Conservation (phyloP, 768 basidiomycete genomes). For the Lentinula boryana region DNA sequence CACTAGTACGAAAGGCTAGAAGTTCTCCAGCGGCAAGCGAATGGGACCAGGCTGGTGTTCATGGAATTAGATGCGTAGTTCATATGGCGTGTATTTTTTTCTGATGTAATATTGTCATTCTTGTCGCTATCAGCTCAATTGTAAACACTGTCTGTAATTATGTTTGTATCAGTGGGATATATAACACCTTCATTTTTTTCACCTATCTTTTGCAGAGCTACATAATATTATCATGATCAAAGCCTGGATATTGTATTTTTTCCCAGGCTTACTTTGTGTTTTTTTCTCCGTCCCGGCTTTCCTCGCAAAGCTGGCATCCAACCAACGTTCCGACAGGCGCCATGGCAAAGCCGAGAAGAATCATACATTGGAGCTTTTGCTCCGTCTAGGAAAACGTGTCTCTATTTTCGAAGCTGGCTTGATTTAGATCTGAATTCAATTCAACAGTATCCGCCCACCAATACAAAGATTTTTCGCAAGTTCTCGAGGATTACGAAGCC, state of each 20-base stretch:
- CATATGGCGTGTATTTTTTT: neutral
- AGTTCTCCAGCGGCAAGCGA: constrained; percentile 78
- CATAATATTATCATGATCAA: too few species aligned
- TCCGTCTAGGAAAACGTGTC: neutral
- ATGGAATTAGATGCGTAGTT: neutral
- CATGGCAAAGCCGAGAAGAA: neutral
- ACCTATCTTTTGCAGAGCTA: too few species aligned
- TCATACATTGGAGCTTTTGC: neutral
- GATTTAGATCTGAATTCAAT: neutral
- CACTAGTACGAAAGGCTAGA: constrained; percentile 81
- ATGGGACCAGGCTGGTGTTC: constrained; percentile 58
- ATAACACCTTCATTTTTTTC: too few species aligned
- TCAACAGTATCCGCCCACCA: neutral
- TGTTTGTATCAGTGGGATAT: too few species aligned
- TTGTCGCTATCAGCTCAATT: neutral
- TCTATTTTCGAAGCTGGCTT: neutral
- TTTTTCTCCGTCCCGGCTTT: neutral
- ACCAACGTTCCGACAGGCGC: neutral
- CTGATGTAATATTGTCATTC: neutral
- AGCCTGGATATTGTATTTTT: too few species aligned
- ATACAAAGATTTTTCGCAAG: neutral
- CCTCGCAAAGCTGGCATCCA: neutral
- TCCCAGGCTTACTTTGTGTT: too few species aligned
- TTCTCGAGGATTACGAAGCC: neutral
- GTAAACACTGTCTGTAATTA: too few species aligned